Base-by-base conservation (phyloP, 805 yeast genomes). In the Suhomyces kilbournensis region DNA sequence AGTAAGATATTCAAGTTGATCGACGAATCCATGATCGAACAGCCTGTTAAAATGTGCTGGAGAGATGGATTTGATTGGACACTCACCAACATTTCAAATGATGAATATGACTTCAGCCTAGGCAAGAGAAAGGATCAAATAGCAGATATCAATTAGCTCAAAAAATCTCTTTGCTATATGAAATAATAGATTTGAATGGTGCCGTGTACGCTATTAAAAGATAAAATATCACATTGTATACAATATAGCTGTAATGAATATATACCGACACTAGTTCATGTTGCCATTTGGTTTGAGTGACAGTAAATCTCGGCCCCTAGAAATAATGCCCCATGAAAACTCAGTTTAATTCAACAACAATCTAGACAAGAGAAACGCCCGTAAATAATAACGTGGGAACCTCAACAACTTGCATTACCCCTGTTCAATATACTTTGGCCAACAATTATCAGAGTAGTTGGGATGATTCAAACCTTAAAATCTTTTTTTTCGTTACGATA, bases 21-120 rank as follows among this genome's bases (percentile, higher is more conserved):
- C 17, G 54, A 60, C 4, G 50, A 56, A 25, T 64, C 68, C 19
- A 57, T 60, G 56, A 51, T 59, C 8, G 58, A 57, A 12, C 49
- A 53, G 5, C 58, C 56, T 9, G 50, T 55, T 3, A 66, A 66
- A 47, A 22, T 12, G 4, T 51, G 54, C 14, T 69, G 72, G 71
- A 50, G 26, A 20, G 19, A 25, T 6, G 48, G 53, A 34, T 61
- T 61, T 45, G 45, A 43, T 7, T 61, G 65, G 65, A 50, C 53
- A 3, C 43, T 56, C 10, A 19, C 30, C n/a, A 46, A 46, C 15
- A 46, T 46, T 8, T 19, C 49, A 8, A 35, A 46, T 35, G 49
- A 60, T 44, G 52, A 49, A 26, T 50, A 51, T 20, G 47, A 46
- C 35, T 46, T 54, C 20, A 46, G 42, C 7, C 9, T 30, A 17